A percentile compares a stretch with the other conserved stretches of the same genome.
These are phyloP conservation scores for Kodamaea derodonti DNA, from an alignment of 1,139 yeast genomes.

Conservation along the genomic window DNA sequence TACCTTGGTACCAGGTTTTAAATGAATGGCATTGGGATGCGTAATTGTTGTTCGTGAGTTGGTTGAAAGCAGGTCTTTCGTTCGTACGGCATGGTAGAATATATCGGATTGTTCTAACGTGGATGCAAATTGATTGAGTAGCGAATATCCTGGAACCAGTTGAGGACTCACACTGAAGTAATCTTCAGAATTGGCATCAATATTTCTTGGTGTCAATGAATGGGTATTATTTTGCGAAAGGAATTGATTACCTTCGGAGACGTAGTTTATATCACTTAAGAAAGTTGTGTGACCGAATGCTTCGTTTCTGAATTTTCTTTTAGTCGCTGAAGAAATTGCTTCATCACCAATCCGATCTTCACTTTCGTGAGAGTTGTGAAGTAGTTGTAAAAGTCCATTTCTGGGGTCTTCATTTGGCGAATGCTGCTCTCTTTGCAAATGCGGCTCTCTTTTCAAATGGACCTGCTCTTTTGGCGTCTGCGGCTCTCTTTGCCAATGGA, in stretches of 20 bases:
- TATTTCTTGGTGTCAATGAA: slow-evolving; percentile 8
- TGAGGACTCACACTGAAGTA: slow-evolving; percentile 15
- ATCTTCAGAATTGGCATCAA: slow-evolving; percentile 12
- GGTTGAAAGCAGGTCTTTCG: slow-evolving; percentile 1
- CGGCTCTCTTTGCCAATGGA: too few species aligned
- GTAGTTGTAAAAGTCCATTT: too few species aligned
- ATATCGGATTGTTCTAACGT: slow-evolving; percentile 13
- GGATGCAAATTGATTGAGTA: slow-evolving; percentile 18
- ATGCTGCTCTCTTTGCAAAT: too few species aligned
- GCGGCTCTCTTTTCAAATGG: too few species aligned
- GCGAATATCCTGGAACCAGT: slow-evolving; percentile 22
- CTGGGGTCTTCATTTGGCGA: too few species aligned
- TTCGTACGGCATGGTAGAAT: slow-evolving; percentile 17
- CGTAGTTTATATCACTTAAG: slow-evolving; percentile 25
- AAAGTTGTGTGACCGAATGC: slow-evolving; percentile 19
- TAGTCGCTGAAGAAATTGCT: neutral
- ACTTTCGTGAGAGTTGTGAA: too few species aligned
- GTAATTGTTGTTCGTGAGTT: slow-evolving; percentile 2
- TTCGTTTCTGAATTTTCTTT: slow-evolving; percentile 7
- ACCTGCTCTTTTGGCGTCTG: too few species aligned
- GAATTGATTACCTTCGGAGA: slow-evolving; percentile 20
- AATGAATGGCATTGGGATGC: slow-evolving; percentile 3
- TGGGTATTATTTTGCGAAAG: slow-evolving; percentile 16
- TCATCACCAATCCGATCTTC: slow-evolving; percentile 1
- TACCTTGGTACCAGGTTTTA: slow-evolving; percentile 15